These are phyloP conservation scores for Tylopilus vinaceipallidus DNA, from an alignment of 768 basidiomycete genomes.

Conservation along the genomic window DNA sequence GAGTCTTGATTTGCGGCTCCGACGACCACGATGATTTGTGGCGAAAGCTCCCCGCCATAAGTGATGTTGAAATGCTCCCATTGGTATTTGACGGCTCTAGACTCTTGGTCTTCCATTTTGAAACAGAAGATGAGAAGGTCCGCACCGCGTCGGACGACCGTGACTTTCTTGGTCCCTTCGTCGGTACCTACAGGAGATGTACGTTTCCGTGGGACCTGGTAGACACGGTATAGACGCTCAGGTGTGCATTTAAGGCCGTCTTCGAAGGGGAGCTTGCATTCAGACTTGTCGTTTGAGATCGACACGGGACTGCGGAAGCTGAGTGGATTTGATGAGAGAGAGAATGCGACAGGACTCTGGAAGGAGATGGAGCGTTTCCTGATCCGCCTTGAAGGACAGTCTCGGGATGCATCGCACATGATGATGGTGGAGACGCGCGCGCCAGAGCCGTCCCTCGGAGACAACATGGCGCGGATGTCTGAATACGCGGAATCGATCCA, in stretches of 20 bases:
- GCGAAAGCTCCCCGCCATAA: constrained; percentile 28
- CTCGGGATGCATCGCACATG: constrained; percentile 21
- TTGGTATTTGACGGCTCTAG: constrained; percentile 13
- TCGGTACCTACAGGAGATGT: neutral
- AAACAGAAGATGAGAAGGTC: constrained; percentile 29
- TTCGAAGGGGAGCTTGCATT: constrained; percentile 23
- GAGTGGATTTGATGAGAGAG: constrained; percentile 10
- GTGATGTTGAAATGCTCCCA: constrained; percentile 28
- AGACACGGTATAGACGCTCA: constrained; percentile 20
- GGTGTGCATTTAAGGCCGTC: constrained; percentile 4
- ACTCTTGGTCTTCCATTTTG: constrained; percentile 1
- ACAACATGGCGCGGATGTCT: constrained; percentile 26
- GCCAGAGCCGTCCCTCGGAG: constrained; percentile 5
- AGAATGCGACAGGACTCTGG: constrained; percentile 20
- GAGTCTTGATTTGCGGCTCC: constrained; percentile 12
- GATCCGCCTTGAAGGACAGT: neutral
- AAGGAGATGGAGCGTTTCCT: constrained; percentile 25
- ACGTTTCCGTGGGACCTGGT: constrained; percentile 17
- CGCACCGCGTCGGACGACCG: constrained; percentile 21
- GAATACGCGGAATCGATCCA: constrained; percentile 27
- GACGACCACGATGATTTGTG: constrained; percentile 23
- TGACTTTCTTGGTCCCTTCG: constrained; percentile 6
- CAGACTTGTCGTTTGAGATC: constrained; percentile 14
- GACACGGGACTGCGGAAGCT: constrained; percentile 24
- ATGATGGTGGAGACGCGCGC: constrained; percentile 20